Evolutionary conservation across 768 basidiomycete species (phyloP).

Genomic region (Galerina sulciceps): DNA sequence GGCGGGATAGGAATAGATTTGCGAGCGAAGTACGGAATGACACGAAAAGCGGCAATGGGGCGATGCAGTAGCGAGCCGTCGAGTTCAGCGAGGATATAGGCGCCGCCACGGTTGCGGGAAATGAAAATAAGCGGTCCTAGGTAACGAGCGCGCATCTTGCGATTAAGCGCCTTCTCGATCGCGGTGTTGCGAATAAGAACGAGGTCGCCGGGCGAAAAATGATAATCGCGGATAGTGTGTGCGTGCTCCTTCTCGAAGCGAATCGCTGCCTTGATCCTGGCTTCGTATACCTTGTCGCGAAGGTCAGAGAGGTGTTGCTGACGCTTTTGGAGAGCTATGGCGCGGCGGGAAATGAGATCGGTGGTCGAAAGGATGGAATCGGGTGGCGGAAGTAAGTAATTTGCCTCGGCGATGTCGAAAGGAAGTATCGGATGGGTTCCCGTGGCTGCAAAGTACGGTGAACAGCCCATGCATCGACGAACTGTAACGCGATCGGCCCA

Average conservation of each 20-base stretch:
- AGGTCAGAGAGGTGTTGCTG: constrained; percentile 11
- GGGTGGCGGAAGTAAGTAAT: constrained; percentile 28
- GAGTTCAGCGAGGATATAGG: constrained; percentile 30
- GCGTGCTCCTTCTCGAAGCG: constrained; percentile 23
- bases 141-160: constrained; percentile 34
- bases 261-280: constrained; percentile 13
- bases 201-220: constrained; percentile 34
- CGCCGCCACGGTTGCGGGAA: constrained; percentile 24
- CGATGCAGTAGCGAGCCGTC: constrained; percentile 24
- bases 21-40: constrained; percentile 26
- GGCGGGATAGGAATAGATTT: background rate
- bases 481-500: constrained; percentile 40
- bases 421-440: constrained; percentile 29
- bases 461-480: constrained; percentile 27
- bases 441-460: constrained; percentile 32
- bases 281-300: constrained; percentile 14
- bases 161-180: constrained; percentile 30
- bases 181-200: constrained; percentile 37
- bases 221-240: constrained; percentile 23
- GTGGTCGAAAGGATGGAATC: constrained; percentile 21
- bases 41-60: constrained; percentile 25
- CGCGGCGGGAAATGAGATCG: constrained; percentile 24
- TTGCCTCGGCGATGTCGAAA: constrained; percentile 1
- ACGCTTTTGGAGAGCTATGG: constrained; percentile 27
- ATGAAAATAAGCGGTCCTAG: constrained; percentile 38